Conservation (phyloP, 108 stramenopile genomes). For the Nannochloropsis gaditana region DNA sequence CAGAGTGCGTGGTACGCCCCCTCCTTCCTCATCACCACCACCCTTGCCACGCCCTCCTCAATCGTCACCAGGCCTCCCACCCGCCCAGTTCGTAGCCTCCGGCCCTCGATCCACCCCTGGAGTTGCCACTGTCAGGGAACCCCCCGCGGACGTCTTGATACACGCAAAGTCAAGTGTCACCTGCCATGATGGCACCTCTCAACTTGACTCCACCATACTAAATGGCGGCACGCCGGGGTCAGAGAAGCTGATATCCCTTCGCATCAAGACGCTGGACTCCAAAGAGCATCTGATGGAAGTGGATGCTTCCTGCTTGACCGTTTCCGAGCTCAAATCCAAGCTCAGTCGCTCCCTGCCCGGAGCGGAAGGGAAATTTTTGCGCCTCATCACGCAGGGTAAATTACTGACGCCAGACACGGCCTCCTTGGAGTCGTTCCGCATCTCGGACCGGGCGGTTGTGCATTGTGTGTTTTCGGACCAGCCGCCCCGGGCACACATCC, state of each 20-base stretch:
- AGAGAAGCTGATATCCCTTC: neutral
- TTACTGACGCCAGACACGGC: neutral
- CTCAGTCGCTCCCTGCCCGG: neutral
- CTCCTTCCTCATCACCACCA: neutral
- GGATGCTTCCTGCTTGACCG: neutral
- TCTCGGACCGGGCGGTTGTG: neutral
- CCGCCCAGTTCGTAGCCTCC: too few species aligned
- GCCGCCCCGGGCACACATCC: neutral
- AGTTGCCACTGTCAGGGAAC: too few species aligned
- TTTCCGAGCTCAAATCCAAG: conserved; percentile 16
- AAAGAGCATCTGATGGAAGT: neutral
- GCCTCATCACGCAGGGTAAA: conserved; percentile 1
- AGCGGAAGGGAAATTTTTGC: neutral
- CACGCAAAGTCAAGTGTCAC: too few species aligned
- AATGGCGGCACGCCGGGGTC: too few species aligned
- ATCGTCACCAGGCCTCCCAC: neutral
- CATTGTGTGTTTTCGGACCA: conserved; percentile 6
- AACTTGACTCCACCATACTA: too few species aligned
- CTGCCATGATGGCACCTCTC: too few species aligned
- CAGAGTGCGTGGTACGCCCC: neutral
- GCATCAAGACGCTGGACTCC: conserved; percentile 9
- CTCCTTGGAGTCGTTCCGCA: neutral
- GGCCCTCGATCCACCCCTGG: too few species aligned
- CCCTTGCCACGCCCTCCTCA: neutral
- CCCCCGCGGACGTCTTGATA: too few species aligned